Base-by-base conservation (phyloP, 495 filamentous ascomycete species). In the Penicillium herquei region DNA sequence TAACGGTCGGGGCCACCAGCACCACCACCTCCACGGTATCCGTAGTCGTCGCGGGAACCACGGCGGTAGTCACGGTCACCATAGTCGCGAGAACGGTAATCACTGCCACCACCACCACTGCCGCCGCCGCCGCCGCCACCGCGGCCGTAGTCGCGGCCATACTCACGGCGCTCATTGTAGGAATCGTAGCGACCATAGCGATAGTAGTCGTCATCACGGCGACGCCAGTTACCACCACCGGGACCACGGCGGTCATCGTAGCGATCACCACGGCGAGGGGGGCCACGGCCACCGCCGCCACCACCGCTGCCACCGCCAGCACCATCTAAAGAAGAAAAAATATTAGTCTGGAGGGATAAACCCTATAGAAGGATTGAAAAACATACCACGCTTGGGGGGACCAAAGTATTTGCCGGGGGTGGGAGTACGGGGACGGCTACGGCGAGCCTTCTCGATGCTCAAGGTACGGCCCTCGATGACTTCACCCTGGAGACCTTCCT, bases 321-420 rank as follows among this genome's bases (percentile, higher is more conserved):
- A 48, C 78, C 78, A 69, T 88, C 86, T 69, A 84, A 77, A 47
- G 45, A 47, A 6, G 34, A 50, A n/a, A 33, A 47, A 43, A 37
- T 1, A 37, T 37, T 13, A 51, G 48, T 78, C 64, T 56, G 68
- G 39, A 17, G 35, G n/a, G 39, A 56, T 54, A 42, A 34, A 54
- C 30, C 16, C 41, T 48, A 10, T 31, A 17, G 55, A 42, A 17
- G 41, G 42, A 32, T 26, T 26, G 42, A 11, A 39, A 57, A 54
- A 62, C 87, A 80, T 77, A 96, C 94, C 94, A 79, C 95, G 81
- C 86, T 99, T 98, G 54, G 95, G 94, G 48, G 95, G 95, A 49
- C 94, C 94, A 69, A 96, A 97, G 84, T 99, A 99, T 75, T 98
- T 97, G 75, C 94, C 94, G 35, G 94, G 94, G 55, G 94, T 99